Evolutionary conservation across 495 filamentous ascomycete species (phyloP).

Genomic region (Aspergillus heteromorphus): DNA sequence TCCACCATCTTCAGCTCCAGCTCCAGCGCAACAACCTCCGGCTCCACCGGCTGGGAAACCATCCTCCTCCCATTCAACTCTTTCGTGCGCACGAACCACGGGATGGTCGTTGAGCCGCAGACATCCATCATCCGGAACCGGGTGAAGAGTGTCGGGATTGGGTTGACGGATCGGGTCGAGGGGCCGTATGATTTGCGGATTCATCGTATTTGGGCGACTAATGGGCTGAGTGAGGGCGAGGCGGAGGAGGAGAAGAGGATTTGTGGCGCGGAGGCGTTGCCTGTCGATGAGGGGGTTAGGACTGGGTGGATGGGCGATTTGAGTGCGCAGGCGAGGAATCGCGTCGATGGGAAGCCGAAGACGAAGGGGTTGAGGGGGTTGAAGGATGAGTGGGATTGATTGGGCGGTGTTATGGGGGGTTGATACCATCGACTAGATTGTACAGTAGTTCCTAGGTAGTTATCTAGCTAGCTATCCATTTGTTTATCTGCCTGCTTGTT

Average conservation of each 20-base stretch:
- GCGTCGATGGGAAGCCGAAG: constrained; percentile 7
- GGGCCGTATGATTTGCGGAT: constrained; percentile 82
- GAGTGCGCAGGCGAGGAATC: neutral
- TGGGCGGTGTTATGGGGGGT: neutral
- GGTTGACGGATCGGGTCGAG: constrained; percentile 80
- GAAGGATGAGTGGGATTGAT: constrained; percentile 35
- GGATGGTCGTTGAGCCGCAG: constrained; percentile 86
- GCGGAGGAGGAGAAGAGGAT: constrained; percentile 36
- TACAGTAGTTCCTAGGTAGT: neutral
- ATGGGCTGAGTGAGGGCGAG: constrained; percentile 40
- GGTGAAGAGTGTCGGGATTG: constrained; percentile 79
- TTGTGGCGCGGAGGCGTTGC: constrained; percentile 38
- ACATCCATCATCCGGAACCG: constrained; percentile 77
- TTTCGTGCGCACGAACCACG: constrained; percentile 92
- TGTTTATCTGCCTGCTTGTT: no score
- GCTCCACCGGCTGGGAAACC: constrained; percentile 85
- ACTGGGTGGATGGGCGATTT: constrained; percentile 23
- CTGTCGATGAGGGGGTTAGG: constrained; percentile 37
- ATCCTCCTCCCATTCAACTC: constrained; percentile 82
- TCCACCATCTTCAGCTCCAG: constrained; percentile 32
- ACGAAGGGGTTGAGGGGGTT: constrained; percentile 36
- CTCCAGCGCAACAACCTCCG: constrained; percentile 28
- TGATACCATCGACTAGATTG: constrained; percentile 1
- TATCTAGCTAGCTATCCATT: neutral
- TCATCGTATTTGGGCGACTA: constrained; percentile 73